These are phyloP conservation scores for Blastocystis sp. DNA, from an alignment of 352 stramenopile species.

Conservation along the genomic window DNA sequence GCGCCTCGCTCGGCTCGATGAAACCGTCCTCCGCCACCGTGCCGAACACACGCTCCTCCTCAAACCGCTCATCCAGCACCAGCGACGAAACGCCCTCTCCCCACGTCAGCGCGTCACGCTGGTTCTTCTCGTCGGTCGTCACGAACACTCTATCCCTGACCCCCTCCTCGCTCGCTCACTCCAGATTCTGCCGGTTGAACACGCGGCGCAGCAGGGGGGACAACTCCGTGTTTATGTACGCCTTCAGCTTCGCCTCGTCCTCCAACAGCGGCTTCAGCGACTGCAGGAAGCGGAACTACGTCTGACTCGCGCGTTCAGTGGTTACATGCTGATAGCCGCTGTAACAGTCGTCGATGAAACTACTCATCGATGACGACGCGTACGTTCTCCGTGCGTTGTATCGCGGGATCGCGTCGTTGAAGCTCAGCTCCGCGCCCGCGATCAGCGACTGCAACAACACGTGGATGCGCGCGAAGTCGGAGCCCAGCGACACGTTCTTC, in stretches of 20 bases:
- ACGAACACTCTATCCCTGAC: conserved; percentile 50
- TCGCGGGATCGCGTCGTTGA: not conserved
- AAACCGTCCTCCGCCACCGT: not conserved
- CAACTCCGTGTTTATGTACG: conserved; percentile 11
- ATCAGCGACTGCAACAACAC: conserved; percentile 52
- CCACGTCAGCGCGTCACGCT: not conserved
- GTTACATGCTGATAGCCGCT: conserved; percentile 47
- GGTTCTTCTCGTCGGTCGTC: not conserved
- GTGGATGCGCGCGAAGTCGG: conserved; percentile 7
- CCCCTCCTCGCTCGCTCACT: not conserved
- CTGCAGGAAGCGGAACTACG: not conserved
- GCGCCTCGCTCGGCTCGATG: not conserved
- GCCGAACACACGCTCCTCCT: not conserved
- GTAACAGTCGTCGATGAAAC: conserved; percentile 67
- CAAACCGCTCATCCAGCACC: not conserved
- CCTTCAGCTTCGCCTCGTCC: not conserved
- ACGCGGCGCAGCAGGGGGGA: conserved; percentile 12
- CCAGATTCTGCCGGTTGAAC: conserved; percentile 28
- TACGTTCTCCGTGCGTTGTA: conserved; percentile 22
- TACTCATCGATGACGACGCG: not conserved
- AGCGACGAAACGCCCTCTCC: not conserved
- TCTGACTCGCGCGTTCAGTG: not conserved
- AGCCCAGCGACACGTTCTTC: not conserved
- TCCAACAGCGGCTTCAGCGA: conserved; percentile 9
- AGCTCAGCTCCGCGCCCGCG: conserved; percentile 7